These are phyloP conservation scores for Pelargonium cotyledonis DNA, from an alignment of 441 rosid genomes.

Conservation along the genomic window DNA sequence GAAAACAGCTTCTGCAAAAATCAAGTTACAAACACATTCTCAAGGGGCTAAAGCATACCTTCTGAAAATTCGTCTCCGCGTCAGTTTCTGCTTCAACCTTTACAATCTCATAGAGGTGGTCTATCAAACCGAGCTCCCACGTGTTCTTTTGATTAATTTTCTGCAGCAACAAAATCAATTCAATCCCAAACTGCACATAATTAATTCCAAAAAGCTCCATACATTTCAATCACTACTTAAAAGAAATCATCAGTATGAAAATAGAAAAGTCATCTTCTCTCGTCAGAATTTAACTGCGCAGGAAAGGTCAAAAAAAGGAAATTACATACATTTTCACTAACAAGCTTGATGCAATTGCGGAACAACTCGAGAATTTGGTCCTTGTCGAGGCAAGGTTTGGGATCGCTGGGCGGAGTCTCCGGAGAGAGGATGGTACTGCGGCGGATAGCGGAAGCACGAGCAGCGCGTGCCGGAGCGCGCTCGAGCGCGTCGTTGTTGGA, in stretches of 20 bases:
- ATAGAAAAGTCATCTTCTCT: background rate
- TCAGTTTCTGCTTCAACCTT: conserved; percentile 80
- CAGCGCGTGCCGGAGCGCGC: conserved; percentile 86
- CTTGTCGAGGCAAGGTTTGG: conserved; percentile 60
- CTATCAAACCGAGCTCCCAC: conserved; percentile 86
- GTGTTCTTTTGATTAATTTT: conserved; percentile 95
- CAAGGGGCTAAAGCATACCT: conserved; percentile 36
- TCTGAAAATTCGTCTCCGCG: conserved; percentile 77
- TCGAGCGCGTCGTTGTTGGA: conserved; percentile 76
- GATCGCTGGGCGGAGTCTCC: conserved; percentile 23
- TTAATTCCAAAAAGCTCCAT: background rate
- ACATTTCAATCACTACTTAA: background rate
- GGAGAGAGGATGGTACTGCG: conserved; percentile 42
- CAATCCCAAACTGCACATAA: background rate
- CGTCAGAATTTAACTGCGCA: background rate
- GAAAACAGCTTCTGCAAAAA: background rate
- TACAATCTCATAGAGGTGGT: conserved; percentile 71
- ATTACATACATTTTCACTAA: conserved; percentile 69
- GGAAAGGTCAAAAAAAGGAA: background rate
- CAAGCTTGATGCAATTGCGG: conserved; percentile 84
- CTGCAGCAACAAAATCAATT: conserved; percentile 33
- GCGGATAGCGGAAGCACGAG: conserved; percentile 75
- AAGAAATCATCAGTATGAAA: background rate
- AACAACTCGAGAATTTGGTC: conserved; percentile 77
- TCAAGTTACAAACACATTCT: background rate